phyloP scores from a whole-genome alignment of 2,329 filamentous ascomycete species.

The Botrytis cinerea region DNA sequence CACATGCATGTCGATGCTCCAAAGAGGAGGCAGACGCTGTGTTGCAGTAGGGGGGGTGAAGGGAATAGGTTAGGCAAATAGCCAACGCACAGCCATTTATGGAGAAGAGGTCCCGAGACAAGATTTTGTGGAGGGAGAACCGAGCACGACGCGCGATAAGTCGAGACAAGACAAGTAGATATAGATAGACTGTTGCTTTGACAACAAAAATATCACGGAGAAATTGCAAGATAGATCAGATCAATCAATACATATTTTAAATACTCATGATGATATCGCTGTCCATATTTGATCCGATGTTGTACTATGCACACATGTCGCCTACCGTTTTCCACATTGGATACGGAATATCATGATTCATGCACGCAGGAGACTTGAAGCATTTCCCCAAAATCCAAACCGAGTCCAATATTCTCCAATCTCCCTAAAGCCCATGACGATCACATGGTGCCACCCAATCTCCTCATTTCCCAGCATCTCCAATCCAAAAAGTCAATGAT shows the following conservation, averaged over 20 bases:
- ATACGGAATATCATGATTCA: not conserved
- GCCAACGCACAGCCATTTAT: conserved; percentile 13
- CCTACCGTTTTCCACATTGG: not conserved
- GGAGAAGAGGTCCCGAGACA: conserved; percentile 18
- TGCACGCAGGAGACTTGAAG: not conserved
- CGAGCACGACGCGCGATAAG: conserved; percentile 7
- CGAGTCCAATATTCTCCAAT: not conserved
- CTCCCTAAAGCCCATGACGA: not conserved
- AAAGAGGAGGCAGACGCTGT: conserved; percentile 10
- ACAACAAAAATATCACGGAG: not conserved
- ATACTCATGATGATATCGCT: not conserved
- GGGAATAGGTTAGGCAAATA: not conserved
- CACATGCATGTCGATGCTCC: not conserved
- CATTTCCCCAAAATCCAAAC: not conserved
- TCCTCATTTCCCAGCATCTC: not conserved
- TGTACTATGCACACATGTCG: not conserved
- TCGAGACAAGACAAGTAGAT: not conserved
- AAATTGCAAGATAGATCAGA: not conserved
- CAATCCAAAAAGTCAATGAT: not conserved
- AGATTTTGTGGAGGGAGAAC: conserved; percentile 1
- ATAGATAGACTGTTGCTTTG: not conserved
- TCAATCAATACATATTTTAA: not conserved
- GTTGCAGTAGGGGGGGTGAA: not conserved
- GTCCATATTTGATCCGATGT: not conserved
- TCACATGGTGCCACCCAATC: not conserved